Evolutionary conservation across 2,329 filamentous ascomycete genomes (phyloP).

Genomic region (Metarhizium rileyi): DNA sequence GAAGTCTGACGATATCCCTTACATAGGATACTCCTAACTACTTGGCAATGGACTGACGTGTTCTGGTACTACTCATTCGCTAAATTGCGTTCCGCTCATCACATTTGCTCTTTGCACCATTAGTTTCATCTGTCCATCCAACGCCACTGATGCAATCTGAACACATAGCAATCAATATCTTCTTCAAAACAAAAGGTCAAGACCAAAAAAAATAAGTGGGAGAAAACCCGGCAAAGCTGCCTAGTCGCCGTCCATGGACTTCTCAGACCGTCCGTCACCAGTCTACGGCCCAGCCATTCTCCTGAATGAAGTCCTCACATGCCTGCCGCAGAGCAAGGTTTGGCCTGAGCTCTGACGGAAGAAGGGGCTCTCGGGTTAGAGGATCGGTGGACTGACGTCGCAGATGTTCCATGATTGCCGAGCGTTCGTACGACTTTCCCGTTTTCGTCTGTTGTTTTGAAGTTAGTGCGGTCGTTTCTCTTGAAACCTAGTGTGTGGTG

Average conservation of each 20-base stretch:
- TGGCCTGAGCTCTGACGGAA: conserved; percentile 59
- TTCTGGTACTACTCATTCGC: not conserved
- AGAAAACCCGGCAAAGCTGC: not conserved
- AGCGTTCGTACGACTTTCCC: conserved; percentile 82
- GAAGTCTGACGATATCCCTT: too few species aligned
- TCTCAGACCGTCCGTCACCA: conserved; percentile 43
- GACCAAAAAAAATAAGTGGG: not conserved
- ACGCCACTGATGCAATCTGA: not conserved
- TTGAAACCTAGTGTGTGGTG: not conserved
- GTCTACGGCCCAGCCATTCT: conserved; percentile 89
- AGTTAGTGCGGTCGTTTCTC: not conserved
- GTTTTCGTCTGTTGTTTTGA: conserved; percentile 53
- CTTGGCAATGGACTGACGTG: not conserved
- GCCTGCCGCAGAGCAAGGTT: conserved; percentile 76
- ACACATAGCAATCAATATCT: not conserved
- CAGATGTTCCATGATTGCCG: conserved; percentile 78
- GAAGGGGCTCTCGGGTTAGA: conserved; percentile 67
- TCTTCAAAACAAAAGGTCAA: not conserved
- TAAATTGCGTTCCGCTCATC: not conserved
- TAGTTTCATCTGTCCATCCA: not conserved
- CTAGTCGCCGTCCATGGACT: not conserved
- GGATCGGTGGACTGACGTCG: conserved; percentile 69
- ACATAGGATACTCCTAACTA: too few species aligned
- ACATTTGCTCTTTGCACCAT: not conserved
- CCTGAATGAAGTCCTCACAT: conserved; percentile 72